These are phyloP conservation scores for Ganoderma leucocontextum DNA, from an alignment of 1,284 basidiomycete species.

Conservation along the genomic window DNA sequence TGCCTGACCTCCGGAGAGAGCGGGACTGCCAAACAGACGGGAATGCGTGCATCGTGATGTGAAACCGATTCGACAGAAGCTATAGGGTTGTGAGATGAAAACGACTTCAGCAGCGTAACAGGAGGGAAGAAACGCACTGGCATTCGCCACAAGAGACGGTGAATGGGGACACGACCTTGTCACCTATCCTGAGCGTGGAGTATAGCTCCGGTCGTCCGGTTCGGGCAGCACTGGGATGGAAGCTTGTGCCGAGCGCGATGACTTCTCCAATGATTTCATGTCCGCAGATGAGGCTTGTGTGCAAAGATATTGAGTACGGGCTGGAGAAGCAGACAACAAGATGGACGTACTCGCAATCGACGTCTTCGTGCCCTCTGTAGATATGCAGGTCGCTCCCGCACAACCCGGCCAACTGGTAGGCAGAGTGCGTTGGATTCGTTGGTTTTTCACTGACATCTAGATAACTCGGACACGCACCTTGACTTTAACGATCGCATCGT, in stretches of 20 bases:
- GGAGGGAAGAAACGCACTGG: slow-evolving; percentile 57
- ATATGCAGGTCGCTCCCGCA: slow-evolving; percentile 88
- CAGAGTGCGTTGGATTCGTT: not conserved
- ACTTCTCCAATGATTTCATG: slow-evolving; percentile 90
- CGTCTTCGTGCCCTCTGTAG: slow-evolving; percentile 67
- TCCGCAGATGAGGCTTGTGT: slow-evolving; percentile 67
- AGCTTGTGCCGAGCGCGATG: slow-evolving; percentile 74
- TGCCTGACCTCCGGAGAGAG: slow-evolving; percentile 85
- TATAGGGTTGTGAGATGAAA: slow-evolving; percentile 42
- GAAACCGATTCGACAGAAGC: slow-evolving; percentile 79
- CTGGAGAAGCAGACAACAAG: slow-evolving; percentile 4
- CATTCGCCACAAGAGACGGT: slow-evolving; percentile 85
- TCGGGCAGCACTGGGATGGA: slow-evolving; percentile 45
- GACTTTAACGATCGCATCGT: slow-evolving; percentile 80
- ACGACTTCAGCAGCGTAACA: not conserved
- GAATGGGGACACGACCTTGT: slow-evolving; percentile 90
- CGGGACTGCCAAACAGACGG: slow-evolving; percentile 75
- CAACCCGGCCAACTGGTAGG: slow-evolving; percentile 67
- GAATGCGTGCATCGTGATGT: slow-evolving; percentile 80
- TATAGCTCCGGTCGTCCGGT: slow-evolving; percentile 68
- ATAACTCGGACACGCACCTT: slow-evolving; percentile 47
- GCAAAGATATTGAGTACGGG: not conserved
- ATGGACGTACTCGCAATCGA: slow-evolving; percentile 38
- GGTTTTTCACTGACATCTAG: too few relatives aligned
- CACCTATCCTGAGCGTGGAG: slow-evolving; percentile 75